These are phyloP conservation scores for Pseudogymnoascus sp. DNA, from an alignment of 2,329 filamentous ascomycete genomes.

Conservation along the genomic window DNA sequence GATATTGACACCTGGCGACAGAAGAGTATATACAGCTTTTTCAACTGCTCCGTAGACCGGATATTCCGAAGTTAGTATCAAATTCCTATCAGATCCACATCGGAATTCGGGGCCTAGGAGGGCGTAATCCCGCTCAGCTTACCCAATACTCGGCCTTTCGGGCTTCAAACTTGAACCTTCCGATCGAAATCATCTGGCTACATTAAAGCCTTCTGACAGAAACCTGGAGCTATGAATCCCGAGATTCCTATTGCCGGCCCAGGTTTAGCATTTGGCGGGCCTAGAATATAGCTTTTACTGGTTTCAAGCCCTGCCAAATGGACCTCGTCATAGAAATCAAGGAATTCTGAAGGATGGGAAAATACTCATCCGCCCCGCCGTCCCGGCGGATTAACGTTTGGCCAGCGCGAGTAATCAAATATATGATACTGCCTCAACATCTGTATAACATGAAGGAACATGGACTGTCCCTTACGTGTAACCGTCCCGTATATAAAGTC, in stretches of 20 bases:
- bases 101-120: background rate
- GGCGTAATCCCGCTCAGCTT: background rate
- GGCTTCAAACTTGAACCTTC: background rate
- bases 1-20: background rate
- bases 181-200: background rate
- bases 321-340: background rate
- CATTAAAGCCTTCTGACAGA: background rate
- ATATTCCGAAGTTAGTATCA: background rate
- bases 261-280: background rate
- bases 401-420: background rate
- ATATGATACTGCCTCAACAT: background rate
- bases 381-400: background rate
- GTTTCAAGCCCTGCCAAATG: background rate
- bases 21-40: background rate
- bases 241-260: background rate
- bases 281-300: background rate
- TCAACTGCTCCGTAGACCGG: background rate
- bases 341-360: background rate
- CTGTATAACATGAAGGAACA: background rate
- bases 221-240: background rate
- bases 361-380: background rate
- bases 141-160: background rate
- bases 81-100: background rate
- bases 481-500: background rate
- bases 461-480: background rate